phyloP scores from a whole-genome alignment of 768 basidiomycete species.

The Russula abietina region DNA sequence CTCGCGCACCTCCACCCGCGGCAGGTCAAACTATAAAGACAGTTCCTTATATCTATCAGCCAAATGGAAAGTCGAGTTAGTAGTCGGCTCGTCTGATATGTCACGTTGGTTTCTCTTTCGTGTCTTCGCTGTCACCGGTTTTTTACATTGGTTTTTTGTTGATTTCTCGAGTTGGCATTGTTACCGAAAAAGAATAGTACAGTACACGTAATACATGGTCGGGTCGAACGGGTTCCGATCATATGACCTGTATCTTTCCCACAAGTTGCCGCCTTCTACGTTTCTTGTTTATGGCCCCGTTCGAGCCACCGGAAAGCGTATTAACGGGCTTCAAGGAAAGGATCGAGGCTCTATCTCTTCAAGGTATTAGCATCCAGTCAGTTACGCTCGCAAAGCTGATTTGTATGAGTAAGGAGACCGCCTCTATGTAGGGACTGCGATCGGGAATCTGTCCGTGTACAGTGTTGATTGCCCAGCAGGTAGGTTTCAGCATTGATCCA shows the following conservation, averaged over 20 bases:
- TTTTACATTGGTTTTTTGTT: constrained; percentile 8
- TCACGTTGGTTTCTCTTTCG: not conserved
- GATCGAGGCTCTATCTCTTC: constrained; percentile 19
- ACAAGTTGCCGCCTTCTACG: no score
- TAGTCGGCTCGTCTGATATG: not conserved
- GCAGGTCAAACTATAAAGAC: constrained; percentile 4
- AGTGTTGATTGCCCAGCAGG: constrained; percentile 37
- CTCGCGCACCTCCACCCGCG: constrained; percentile 10
- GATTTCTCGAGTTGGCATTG: not conserved
- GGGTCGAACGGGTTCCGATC: not conserved
- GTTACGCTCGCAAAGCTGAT: not conserved
- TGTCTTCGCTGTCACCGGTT: constrained; percentile 6
- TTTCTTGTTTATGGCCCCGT: constrained; percentile 25
- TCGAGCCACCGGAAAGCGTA: constrained; percentile 17
- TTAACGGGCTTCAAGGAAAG: constrained; percentile 22
- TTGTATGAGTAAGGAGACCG: constrained; percentile 37
- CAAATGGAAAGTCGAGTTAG: constrained; percentile 22
- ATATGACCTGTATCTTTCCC: not conserved
- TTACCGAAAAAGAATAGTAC: not conserved
- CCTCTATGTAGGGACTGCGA: constrained; percentile 57
- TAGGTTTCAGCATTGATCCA: constrained; percentile 27
- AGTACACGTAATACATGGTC: no score
- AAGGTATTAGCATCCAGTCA: constrained; percentile 5
- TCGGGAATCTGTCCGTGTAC: constrained; percentile 52
- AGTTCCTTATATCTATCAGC: constrained; percentile 23